These are phyloP conservation scores for Solanum hybrid DNA, from an alignment of 305 asterid species.

Conservation along the genomic window DNA sequence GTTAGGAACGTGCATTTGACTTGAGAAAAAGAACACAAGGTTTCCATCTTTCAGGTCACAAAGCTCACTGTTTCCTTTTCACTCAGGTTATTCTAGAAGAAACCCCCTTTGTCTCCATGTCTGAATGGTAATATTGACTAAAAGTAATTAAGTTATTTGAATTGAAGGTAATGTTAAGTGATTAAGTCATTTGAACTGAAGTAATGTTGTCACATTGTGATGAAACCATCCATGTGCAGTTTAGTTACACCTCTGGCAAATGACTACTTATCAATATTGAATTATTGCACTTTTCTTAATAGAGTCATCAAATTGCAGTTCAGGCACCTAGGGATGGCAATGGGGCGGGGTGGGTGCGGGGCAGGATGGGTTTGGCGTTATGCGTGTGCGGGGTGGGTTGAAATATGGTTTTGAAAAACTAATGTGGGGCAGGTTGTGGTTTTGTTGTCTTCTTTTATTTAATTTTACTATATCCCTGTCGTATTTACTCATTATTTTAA, in stretches of 20 bases:
- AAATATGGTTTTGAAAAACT: background rate
- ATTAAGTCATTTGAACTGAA: constrained; percentile 14
- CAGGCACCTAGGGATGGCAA: constrained; percentile 16
- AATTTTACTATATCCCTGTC: background rate
- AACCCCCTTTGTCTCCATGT: background rate
- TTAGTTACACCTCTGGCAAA: constrained; percentile 46
- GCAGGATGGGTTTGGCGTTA: background rate
- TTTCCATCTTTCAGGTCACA: background rate
- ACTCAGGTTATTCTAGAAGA: background rate
- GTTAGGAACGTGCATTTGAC: background rate
- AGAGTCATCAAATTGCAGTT: constrained; percentile 35
- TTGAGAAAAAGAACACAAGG: background rate
- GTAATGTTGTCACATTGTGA: constrained; percentile 31
- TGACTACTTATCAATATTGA: constrained; percentile 12
- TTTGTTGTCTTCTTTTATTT: background rate
- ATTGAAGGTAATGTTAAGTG: constrained; percentile 19
- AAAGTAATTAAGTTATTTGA: constrained; percentile 8
- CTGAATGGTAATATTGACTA: background rate
- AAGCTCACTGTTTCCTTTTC: background rate
- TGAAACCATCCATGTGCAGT: constrained; percentile 77
- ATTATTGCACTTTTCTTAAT: constrained; percentile 22
- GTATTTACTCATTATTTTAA: background rate
- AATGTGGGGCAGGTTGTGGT: background rate
- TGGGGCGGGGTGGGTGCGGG: background rate
- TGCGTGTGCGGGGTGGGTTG: background rate